A percentile compares a stretch with the other conserved stretches of the same genome.
phyloP scores from a whole-genome alignment of 2,329 filamentous ascomycete genomes.

The Microascus cirrosus region DNA sequence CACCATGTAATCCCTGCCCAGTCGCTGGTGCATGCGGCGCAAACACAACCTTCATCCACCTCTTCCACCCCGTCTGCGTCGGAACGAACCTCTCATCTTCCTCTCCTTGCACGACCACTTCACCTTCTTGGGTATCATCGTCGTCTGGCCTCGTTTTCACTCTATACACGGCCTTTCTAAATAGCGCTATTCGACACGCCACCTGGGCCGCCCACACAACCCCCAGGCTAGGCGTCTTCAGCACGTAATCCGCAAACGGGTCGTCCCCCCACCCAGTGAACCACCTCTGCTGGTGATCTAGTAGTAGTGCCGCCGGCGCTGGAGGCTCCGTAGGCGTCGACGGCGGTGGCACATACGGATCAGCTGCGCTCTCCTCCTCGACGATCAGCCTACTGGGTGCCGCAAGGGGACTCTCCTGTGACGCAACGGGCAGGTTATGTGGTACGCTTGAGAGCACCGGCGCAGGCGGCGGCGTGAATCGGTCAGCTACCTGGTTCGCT shows the following conservation, averaged over 20 bases:
- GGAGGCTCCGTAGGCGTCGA: constrained; percentile 18
- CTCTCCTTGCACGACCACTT: constrained; percentile 6
- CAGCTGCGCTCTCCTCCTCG: constrained; percentile 4
- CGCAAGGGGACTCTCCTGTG: constrained; percentile 39
- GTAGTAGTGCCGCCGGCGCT: constrained; percentile 45
- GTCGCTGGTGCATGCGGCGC: constrained; percentile 58
- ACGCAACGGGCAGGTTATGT: constrained; percentile 3
- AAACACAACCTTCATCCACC: constrained; percentile 86
- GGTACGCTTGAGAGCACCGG: constrained; percentile 7
- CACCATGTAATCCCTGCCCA: constrained; percentile 33
- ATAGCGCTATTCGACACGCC: constrained; percentile 67
- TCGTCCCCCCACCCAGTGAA: constrained; percentile 92
- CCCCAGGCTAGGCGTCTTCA: constrained; percentile 80
- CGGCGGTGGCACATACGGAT: constrained; percentile 34
- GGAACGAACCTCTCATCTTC: constrained; percentile 13
- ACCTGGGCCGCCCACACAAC: constrained; percentile 89
- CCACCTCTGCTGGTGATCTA: constrained; percentile 88
- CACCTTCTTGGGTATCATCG: constrained; percentile 27
- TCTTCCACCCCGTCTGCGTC: constrained; percentile 49
- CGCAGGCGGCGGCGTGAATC: constrained; percentile 40
- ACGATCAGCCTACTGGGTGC: constrained; percentile 26
- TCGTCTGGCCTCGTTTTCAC: constrained; percentile 24
- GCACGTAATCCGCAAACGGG: constrained; percentile 27
- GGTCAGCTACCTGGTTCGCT: constrained; percentile 90
- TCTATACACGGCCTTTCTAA: constrained; percentile 54